Percentiles rank a stretch among this genome's conserved stretches.
These are phyloP conservation scores for Clitoria ternatea DNA, from an alignment of 306 rosid genomes.

Conservation along the genomic window DNA sequence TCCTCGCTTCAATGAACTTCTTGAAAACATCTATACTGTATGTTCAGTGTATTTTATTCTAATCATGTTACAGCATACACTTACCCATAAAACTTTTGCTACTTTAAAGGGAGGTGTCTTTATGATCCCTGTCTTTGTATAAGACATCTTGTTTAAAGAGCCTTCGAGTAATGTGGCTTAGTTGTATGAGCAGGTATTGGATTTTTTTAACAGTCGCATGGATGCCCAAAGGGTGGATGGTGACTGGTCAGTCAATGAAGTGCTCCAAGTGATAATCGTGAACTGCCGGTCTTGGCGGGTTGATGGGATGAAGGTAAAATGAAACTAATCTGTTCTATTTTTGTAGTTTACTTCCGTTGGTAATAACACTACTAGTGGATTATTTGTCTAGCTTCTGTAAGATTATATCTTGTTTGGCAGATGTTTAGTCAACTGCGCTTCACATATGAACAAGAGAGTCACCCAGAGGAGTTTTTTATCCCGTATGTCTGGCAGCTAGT, in stretches of 20 bases:
- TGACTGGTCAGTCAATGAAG: slow-evolving; percentile 78
- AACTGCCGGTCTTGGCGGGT: slow-evolving; percentile 78
- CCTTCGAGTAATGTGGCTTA: background rate
- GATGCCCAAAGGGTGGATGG: slow-evolving; percentile 62
- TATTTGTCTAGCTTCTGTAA: background rate
- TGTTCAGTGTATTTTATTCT: background rate
- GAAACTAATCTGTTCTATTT: background rate
- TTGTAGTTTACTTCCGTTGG: background rate
- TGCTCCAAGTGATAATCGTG: slow-evolving; percentile 60
- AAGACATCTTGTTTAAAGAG: background rate
- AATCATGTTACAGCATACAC: background rate
- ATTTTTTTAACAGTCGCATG: slow-evolving; percentile 75
- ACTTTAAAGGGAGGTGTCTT: background rate
- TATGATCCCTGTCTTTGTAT: background rate
- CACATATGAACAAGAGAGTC: slow-evolving; percentile 86
- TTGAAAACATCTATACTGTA: slow-evolving; percentile 76
- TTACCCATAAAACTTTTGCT: background rate
- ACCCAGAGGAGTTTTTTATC: slow-evolving; percentile 76
- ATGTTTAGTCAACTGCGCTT: slow-evolving; percentile 76
- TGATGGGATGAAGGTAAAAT: slow-evolving; percentile 77
- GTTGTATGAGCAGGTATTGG: slow-evolving; percentile 55
- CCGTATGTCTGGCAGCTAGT: slow-evolving; percentile 85
- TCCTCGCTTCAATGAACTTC: slow-evolving; percentile 68
- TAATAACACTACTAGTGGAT: background rate
- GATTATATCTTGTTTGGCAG: slow-evolving; percentile 27